A percentile compares a stretch with the other conserved stretches of the same genome.
Evolutionary conservation across 768 basidiomycete species (phyloP).

Genomic region (Suillus luteus): DNA sequence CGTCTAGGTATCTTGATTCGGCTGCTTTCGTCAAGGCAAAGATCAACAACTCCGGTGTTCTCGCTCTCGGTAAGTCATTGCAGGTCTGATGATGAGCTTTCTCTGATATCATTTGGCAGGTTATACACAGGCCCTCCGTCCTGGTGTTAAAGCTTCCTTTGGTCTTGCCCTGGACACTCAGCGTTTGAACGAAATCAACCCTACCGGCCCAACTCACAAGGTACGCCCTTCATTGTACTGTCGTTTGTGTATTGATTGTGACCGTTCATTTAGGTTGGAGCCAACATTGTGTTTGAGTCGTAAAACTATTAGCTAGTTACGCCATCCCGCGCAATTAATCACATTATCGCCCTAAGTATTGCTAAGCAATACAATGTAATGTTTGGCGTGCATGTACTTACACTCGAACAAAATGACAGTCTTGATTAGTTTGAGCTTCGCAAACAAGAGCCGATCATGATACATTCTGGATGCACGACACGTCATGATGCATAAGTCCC

Average conservation of each 20-base stretch:
- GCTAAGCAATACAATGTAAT: neutral
- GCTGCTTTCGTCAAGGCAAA: conserved; percentile 97
- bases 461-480: neutral
- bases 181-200: conserved; percentile 75
- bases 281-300: conserved; percentile 73
- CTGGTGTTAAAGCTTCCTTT: conserved; percentile 90
- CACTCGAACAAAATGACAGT: neutral
- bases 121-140: conserved; percentile 92
- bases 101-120: conserved; percentile 42
- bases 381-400: neutral
- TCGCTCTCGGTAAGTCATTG: conserved; percentile 66
- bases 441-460: neutral
- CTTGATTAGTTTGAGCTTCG: neutral
- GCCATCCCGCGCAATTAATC: conserved; percentile 4
- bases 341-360: neutral
- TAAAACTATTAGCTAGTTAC: conserved; percentile 37
- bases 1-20: conserved; percentile 71
- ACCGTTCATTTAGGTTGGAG: conserved; percentile 54
- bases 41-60: conserved; percentile 95
- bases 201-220: conserved; percentile 77
- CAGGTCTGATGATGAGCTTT: neutral
- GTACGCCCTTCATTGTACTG: conserved; percentile 32
- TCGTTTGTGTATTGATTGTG: conserved; percentile 5
- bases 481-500: neutral
- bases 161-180: conserved; percentile 96